phyloP scores from a whole-genome alignment of 2,329 filamentous ascomycete species.

The Diaporthe aspalathi region DNA sequence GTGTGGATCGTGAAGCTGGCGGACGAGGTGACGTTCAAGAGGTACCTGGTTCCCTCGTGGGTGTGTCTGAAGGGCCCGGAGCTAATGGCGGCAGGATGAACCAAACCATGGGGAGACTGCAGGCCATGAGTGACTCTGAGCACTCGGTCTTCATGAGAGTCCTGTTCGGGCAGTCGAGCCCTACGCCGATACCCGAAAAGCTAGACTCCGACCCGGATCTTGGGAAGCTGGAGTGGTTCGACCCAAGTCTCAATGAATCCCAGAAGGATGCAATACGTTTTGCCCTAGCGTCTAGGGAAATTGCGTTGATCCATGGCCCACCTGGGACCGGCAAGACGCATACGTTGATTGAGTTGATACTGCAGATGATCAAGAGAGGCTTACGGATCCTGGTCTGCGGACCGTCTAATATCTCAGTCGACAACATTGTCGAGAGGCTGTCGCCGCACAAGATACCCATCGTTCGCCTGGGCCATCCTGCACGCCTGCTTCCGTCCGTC shows the following conservation, averaged over 20 bases:
- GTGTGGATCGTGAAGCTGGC: conserved; percentile 76
- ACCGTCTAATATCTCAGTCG: conserved; percentile 95
- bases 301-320: conserved; percentile 93
- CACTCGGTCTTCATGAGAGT: conserved; percentile 72
- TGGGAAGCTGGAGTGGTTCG: conserved; percentile 68
- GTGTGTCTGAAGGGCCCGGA: background rate
- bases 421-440: conserved; percentile 96
- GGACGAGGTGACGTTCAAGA: conserved; percentile 74
- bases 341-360: conserved; percentile 92
- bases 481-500: conserved; percentile 87
- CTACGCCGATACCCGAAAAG: conserved; percentile 59
- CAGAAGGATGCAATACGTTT: conserved; percentile 82
- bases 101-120: conserved; percentile 68
- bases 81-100: conserved; percentile 64
- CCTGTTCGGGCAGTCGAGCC: conserved; percentile 69
- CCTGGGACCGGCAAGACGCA: conserved; percentile 98
- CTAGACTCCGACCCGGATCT: conserved; percentile 55
- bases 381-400: conserved; percentile 91
- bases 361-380: conserved; percentile 83
- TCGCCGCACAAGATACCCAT: conserved; percentile 87
- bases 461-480: conserved; percentile 91
- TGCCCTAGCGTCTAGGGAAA: conserved; percentile 81
- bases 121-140: conserved; percentile 67
- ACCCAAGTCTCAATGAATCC: conserved; percentile 71
- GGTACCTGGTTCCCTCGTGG: conserved; percentile 50